phyloP scores from a whole-genome alignment of 1,284 basidiomycete genomes.

The Peniophora sp. region DNA sequence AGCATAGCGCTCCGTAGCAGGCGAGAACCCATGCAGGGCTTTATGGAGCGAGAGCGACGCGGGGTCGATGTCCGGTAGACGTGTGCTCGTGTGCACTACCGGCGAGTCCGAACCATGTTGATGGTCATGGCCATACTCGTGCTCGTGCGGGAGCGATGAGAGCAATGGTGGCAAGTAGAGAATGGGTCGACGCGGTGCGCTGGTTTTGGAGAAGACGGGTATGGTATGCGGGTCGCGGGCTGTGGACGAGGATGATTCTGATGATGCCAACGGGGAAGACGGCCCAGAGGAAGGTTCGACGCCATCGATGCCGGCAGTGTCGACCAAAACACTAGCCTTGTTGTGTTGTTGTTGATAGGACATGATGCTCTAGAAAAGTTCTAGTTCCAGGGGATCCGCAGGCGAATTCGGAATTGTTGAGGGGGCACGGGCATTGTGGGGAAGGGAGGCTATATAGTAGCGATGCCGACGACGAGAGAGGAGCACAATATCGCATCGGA shows the following conservation, averaged over 20 bases:
- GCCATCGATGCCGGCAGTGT: no score
- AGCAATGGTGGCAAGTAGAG: conserved; percentile 77
- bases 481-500: no score
- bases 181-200: conserved; percentile 38
- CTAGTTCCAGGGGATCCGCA: no score
- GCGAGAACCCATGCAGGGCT: conserved; percentile 72
- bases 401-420: no score
- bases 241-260: conserved; percentile 1
- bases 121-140: conserved; percentile 11
- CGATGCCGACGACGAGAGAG: no score
- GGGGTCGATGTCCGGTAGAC: conserved; percentile 76
- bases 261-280: conserved; percentile 5
- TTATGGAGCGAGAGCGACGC: conserved; percentile 80
- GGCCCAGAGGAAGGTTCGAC: conserved; percentile 6
- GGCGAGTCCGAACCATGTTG: conserved; percentile 21
- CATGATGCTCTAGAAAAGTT: no score
- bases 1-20: conserved; percentile 58
- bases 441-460: no score
- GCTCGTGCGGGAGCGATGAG: conserved; percentile 51
- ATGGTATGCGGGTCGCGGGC: conserved; percentile 52
- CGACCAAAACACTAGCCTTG: no score
- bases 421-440: no score
- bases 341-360: no score
- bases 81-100: conserved; percentile 59
- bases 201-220: conserved; percentile 41